A percentile compares a stretch with the other conserved stretches of the same genome.
Conservation (phyloP, 176 grass and related monocot species). For the Phoenix roebelenii region DNA sequence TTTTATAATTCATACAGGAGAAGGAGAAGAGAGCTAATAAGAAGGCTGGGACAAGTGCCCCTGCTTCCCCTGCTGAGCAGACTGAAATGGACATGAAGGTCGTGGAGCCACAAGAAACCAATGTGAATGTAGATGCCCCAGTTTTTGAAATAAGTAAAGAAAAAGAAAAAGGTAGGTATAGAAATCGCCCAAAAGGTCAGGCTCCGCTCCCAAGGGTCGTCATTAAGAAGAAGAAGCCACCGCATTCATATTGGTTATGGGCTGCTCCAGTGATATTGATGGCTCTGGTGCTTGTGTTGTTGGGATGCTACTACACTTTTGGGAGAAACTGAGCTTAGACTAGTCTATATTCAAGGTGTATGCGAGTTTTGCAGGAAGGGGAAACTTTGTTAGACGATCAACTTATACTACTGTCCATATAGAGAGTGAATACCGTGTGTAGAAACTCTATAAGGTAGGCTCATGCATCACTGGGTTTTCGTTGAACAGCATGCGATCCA, state of each 20-base stretch:
- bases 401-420: too few relatives aligned
- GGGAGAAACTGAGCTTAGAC: too few relatives aligned
- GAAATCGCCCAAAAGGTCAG: constrained; percentile 28
- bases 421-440: too few relatives aligned
- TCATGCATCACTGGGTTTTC: too few relatives aligned
- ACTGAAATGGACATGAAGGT: constrained; percentile 48
- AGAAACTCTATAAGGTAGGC: too few relatives aligned
- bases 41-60: constrained; percentile 31
- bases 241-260: constrained; percentile 45
- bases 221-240: constrained; percentile 55
- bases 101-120: constrained; percentile 45
- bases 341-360: too few relatives aligned
- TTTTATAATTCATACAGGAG: constrained; percentile 34
- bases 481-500: too few relatives aligned
- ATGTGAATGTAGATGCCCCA: constrained; percentile 18
- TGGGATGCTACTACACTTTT: constrained; percentile 27
- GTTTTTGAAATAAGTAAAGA: constrained; percentile 29
- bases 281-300: constrained; percentile 28
- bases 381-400: too few relatives aligned
- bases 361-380: too few relatives aligned
- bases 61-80: constrained; percentile 20
- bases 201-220: constrained; percentile 42
- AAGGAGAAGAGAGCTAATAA: constrained; percentile 80
- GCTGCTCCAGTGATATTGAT: constrained; percentile 26
- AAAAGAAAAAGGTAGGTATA: constrained; percentile 36